Evolutionary conservation across 352 stramenopile species (phyloP), one percentile per base, ranked within the genome.

Genomic region (Phytophthora sp.): DNA sequence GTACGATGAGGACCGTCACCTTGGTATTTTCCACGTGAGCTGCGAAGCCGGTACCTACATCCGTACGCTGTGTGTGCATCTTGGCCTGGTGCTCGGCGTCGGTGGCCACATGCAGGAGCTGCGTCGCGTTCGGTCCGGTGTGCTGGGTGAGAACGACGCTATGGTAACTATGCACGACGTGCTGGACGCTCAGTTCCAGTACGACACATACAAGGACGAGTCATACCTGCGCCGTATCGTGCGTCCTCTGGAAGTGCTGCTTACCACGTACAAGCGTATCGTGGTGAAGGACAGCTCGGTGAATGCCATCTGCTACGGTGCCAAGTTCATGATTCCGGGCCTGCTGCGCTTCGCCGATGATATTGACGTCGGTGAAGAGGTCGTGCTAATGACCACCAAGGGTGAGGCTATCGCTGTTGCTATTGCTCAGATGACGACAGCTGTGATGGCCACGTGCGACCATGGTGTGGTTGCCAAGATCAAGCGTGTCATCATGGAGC

Each of bases 401-500:
- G 98, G 98, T 45, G 98, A 99, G 76, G 98, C 98, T 2, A 98
- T 99, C 69, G 98, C 98, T 30, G 88, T 99, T 0, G 98, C 92
- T 18, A 99, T 99, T 68, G 98, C 98, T 0, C 98, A 99, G 83
- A 99, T 99, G 98, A 99, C 96, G 0, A 99, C 98, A 0, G 90
- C 97, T 8, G 97, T 99, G 41, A 99, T 99, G 98, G 98, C 98
- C 8, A 99, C 97, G 29, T 98, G 97, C 58, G 98, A 99, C 92
- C 98, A 99, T 80, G 98, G 98, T 20, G 94, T 99, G 8, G 98
- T 99, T 9, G 97, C 97, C 35, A 99, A 99, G 90, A 99, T 99
- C 76, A 99, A 99, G 85, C 93, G 98, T 47, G 98, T 99, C 26
- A 99, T 99, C 76, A 99, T 99, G 98, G 98, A 99, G 89, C 84